Evolutionary conservation across 2,329 filamentous ascomycete genomes (phyloP), one percentile per base, ranked within the genome.

Genomic region (Diaporthe ampelina): DNA sequence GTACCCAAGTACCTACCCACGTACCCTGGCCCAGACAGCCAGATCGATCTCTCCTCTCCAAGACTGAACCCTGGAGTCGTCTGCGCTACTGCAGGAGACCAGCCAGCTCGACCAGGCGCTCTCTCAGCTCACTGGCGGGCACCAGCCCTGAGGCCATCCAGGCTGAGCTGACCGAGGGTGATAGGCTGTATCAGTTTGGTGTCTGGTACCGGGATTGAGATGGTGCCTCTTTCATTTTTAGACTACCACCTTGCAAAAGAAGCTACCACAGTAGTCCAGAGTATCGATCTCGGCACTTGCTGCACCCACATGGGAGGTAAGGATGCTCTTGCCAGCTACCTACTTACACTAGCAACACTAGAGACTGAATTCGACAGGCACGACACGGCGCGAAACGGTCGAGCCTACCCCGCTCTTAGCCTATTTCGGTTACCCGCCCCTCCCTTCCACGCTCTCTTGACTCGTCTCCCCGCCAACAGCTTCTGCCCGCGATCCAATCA

Each of bases 71-170:
- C 63, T 67, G 63, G n/a, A 52, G 29, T 13, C n/a, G 29, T 26
- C 29, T 52, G 63, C 45, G 45, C 63, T 67, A 52, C 63, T 67
- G 63, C 63, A 75, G 50, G 70, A 63, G 48, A 52, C 58, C 9
- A 73, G 68, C 26, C 72, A 72, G 0, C 74, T 79, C 57, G 76
- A 77, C 13, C 48, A 69, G 19, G 75, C 77, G 11, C 73, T 80
- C 17, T 70, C 61, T 1, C 29, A 63, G 13, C 72, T 82, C 6
- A 82, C 82, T 65, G 29, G 35, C 24, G 70, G 76, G 76, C 11
- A 80, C 80, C 58, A 76, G 75, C 13, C 73, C 82, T 1, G 79
- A 76, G 24, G 63, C 81, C 6, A 17, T 37, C 29, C 37, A 79
- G 0, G 72, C 76, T 15, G 77, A 78, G 43, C 63, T 67, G 63